Percentiles rank a stretch among this genome's conserved stretches.
phyloP scores from a whole-genome alignment of 805 yeast species.

The Tetrapisispora arboricola region DNA sequence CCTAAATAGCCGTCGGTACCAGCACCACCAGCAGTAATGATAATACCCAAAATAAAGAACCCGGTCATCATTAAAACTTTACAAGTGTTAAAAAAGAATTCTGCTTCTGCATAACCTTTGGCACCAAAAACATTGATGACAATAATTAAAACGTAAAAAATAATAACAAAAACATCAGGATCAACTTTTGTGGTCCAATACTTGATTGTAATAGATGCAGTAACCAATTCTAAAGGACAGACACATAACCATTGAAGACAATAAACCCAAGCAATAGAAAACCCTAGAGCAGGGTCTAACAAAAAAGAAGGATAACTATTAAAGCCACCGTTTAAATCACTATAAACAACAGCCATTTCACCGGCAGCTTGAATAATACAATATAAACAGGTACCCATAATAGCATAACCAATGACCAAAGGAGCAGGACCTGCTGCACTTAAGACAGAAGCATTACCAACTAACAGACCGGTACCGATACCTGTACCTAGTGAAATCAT shows the following conservation, averaged over 20 bases:
- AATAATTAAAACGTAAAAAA: conserved; percentile 43
- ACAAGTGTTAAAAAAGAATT: conserved; percentile 47
- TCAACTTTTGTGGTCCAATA: conserved; percentile 43
- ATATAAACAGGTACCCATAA: conserved; percentile 52
- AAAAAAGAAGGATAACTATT: conserved; percentile 51
- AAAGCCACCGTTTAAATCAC: conserved; percentile 49
- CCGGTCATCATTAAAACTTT: conserved; percentile 52
- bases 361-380: conserved; percentile 55
- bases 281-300: conserved; percentile 59
- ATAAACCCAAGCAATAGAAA: conserved; percentile 66
- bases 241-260: conserved; percentile 55
- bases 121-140: conserved; percentile 46
- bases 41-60: conserved; percentile 49
- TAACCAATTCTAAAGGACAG: conserved; percentile 56
- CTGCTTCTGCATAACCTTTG: conserved; percentile 57
- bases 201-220: conserved; percentile 47
- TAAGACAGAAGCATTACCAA: conserved; percentile 56
- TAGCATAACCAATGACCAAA: conserved; percentile 44
- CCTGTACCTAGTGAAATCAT: conserved; percentile 71
- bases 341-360: conserved; percentile 59
- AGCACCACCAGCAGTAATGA: conserved; percentile 49
- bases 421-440: conserved; percentile 56
- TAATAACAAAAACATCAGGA: conserved; percentile 48
- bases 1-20: conserved; percentile 45
- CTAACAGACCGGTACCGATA: conserved; percentile 66